Evolutionary conservation across 495 filamentous ascomycete genomes (phyloP), one percentile per base, ranked within the genome.

Genomic region (Penicillium bialowiezense): DNA sequence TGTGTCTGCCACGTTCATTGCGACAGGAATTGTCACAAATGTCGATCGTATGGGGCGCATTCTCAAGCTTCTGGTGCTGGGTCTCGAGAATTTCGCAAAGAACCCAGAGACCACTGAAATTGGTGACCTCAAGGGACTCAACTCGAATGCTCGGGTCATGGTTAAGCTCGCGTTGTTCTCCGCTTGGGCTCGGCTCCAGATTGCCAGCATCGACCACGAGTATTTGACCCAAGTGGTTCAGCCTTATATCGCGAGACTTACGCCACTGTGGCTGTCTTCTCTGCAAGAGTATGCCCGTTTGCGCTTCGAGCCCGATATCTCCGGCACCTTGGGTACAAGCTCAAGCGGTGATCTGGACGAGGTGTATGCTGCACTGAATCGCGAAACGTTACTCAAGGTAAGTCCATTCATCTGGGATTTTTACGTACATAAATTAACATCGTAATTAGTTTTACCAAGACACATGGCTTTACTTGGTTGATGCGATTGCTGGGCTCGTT

Each of bases 111-210:
- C 86, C 33, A 89, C 89, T 0, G 80, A 88, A 23, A 96, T 99
- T 63, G 93, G 95, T 19, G 93, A 99, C 52, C 71, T 99, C 15
- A 90, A 89, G 67, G 90, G 88, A 2, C 83, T 97, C 21, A 95
- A 95, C 64, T 89, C 95, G 0, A 99, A 99, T 61, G 93, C 93
- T 3, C 87, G 91, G 50, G 90, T 96, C 21, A 99, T 99, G 93
- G 90, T 99, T 33, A 95, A 91, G 62, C 90, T 96, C 82, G 84
- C 95, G 1, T 86, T 97, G 1, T 90, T 95, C 62, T 91, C 91
- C n/a, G 93, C 91, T 7, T 99, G 93, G 93, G 95, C 93, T n/a
- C 89, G 96, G 52, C 79, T 99, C 26, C 95, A 99, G 65, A 91
- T 99, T 35, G 91, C 95, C 2, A 97, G 93, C 69, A 85, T 83